Conservation (phyloP, 306 rosid genomes). For the Trifolium pratense region DNA sequence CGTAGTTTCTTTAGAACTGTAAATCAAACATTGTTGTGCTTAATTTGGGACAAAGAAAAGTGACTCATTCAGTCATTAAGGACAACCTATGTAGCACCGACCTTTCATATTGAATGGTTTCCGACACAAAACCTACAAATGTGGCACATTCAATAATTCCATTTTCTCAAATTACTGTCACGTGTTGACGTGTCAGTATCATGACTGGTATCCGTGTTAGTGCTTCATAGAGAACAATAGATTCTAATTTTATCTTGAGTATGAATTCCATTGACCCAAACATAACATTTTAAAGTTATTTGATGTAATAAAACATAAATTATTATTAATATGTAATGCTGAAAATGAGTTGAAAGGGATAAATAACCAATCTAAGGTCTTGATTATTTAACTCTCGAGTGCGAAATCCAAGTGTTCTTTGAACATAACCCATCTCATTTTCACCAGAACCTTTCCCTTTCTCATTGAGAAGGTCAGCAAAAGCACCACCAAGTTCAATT, state of each 20-base stretch:
- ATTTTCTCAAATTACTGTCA: background rate
- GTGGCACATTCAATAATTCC: background rate
- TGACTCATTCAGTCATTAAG: background rate
- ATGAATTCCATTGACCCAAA: background rate
- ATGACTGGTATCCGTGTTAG: no score
- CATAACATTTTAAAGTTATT: background rate
- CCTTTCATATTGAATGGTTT: background rate
- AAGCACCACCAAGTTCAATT: slow-evolving; percentile 91
- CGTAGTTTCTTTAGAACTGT: background rate
- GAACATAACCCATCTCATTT: slow-evolving; percentile 89
- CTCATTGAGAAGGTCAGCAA: slow-evolving; percentile 92
- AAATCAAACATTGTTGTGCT: background rate
- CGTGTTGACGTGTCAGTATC: background rate
- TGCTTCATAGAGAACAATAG: background rate
- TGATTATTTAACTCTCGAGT: slow-evolving; percentile 71
- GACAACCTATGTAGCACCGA: background rate
- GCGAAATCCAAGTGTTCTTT: slow-evolving; percentile 84
- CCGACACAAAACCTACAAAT: background rate
- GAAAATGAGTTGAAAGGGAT: slow-evolving; percentile 37
- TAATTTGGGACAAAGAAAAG: slow-evolving; percentile 12
- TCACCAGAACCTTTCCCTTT: slow-evolving; percentile 95
- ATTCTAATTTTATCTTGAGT: background rate
- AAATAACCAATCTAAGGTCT: slow-evolving; percentile 86
- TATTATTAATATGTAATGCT: background rate
- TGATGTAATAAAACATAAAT: background rate